Conservation (phyloP, 805 yeast species). For the Candida nitratophila region DNA sequence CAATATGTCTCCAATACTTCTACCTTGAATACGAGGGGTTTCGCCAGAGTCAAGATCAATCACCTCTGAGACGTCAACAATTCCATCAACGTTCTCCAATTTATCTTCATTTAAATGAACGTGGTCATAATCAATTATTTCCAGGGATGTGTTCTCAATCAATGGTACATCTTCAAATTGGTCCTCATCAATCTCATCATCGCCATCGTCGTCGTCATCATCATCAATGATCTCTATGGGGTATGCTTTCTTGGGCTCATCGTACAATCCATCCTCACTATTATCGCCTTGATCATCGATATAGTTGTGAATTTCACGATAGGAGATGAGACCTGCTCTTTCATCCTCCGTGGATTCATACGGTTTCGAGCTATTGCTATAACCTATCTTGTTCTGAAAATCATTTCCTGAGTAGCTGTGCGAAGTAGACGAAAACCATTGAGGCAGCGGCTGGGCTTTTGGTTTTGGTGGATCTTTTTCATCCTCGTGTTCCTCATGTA, state of each 20-base stretch:
- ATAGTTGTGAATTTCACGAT: slow-evolving; percentile 38
- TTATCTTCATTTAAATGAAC: too few relatives aligned
- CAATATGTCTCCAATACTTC: too few relatives aligned
- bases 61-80: too few relatives aligned
- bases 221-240: too few relatives aligned
- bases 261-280: slow-evolving; percentile 11
- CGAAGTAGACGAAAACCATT: slow-evolving; percentile 23
- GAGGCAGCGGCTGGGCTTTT: slow-evolving; percentile 19
- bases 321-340: slow-evolving; percentile 42
- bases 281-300: slow-evolving; percentile 8
- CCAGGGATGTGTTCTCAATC: too few relatives aligned
- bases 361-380: not conserved
- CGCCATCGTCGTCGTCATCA: too few relatives aligned
- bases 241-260: not conserved
- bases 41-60: too few relatives aligned
- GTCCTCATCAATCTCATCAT: too few relatives aligned
- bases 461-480: slow-evolving; percentile 14
- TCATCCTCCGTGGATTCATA: slow-evolving; percentile 29
- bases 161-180: too few relatives aligned
- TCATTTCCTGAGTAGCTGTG: not conserved
- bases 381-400: not conserved
- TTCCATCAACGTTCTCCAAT: too few relatives aligned
- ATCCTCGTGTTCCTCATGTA: slow-evolving; percentile 2
- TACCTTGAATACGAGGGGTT: too few relatives aligned
- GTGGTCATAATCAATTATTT: too few relatives aligned